Evolutionary conservation across 108 stramenopile species (phyloP).

Genomic region (Cyclotella choctawhatcheeana): DNA sequence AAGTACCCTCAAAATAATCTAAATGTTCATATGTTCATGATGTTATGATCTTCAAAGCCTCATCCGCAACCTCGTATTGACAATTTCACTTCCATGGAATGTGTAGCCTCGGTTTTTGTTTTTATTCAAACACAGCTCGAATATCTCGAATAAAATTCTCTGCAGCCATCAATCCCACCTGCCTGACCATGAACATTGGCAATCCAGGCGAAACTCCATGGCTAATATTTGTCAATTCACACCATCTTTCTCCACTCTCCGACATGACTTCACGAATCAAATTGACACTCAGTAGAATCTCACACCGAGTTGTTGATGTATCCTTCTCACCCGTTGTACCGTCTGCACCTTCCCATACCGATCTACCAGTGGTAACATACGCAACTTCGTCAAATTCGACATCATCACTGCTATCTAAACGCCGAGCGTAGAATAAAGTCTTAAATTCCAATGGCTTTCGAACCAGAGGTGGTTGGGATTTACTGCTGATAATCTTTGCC

Average conservation of each 20-base stretch:
- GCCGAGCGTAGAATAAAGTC: conserved; percentile 54
- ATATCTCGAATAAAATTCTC: conserved; percentile 66
- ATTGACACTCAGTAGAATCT: conserved; percentile 64
- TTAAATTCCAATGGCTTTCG: conserved; percentile 61
- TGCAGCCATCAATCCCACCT: conserved; percentile 55
- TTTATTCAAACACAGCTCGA: conserved; percentile 51
- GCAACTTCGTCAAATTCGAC: conserved; percentile 39
- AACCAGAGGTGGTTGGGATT: conserved; percentile 55
- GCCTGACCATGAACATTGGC: conserved; percentile 60
- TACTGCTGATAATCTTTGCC: conserved; percentile 58
- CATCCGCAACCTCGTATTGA: too few relatives aligned
- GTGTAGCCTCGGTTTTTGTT: too few relatives aligned
- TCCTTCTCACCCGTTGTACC: conserved; percentile 30
- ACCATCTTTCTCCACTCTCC: conserved; percentile 21
- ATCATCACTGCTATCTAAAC: conserved; percentile 32
- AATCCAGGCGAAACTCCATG: conserved; percentile 63
- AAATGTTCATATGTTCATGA: too few relatives aligned
- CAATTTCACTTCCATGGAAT: too few relatives aligned
- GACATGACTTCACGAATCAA: conserved; percentile 54
- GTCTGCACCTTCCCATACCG: conserved; percentile 57
- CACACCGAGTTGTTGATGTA: conserved; percentile 49
- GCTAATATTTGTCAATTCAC: conserved; percentile 64
- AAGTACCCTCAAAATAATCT: too few relatives aligned
- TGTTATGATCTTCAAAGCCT: too few relatives aligned
- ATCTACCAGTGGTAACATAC: conserved; percentile 63